Base-by-base conservation (phyloP, 805 yeast genomes). In the Myxozyma nipponensis region DNA sequence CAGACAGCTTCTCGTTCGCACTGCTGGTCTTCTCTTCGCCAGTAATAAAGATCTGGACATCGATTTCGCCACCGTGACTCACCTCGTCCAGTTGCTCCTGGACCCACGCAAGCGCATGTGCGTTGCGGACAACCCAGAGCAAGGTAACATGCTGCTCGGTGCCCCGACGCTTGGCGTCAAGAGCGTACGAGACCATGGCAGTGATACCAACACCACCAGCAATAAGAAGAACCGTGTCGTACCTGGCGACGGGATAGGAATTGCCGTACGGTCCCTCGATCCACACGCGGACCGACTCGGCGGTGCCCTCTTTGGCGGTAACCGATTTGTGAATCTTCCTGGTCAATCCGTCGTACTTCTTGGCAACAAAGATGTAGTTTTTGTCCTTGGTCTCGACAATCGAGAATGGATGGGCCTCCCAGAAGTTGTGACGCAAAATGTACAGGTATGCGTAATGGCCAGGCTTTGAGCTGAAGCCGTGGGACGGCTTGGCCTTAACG, bases 121-220 rank as follows among this genome's bases (percentile, higher is more conserved):
- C 38, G 22, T 25, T 24, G 37, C 49, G 49, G 25, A 49, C 47
- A 9, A 49, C 43, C 57, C 57, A 52, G 28, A 32, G 9, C 9
- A 52, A 25, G 15, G 38, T 42, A 15, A 52, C 39, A 24, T 49
- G 52, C 40, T 48, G 50, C n/a, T 37, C 41, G 7, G 39, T 15
- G 13, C 18, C 15, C 21, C 34, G 30, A 23, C 34, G 39, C 22
- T 24, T 18, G 32, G 49, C 53, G 39, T 50, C 67, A 51, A 42
- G 54, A 48, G 77, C 78, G 49, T 78, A 72, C 2, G 79, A 69
- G 38, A 75, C 68, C 7, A 78, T 69, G 0, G 81, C 83, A 0
- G 86, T 78, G 60, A 81, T 73, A 9, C 86, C 86, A 54, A 78
- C 77, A 4, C 86, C 86, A 7, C 86, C 86, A 2, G 83, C 82